Percentiles rank a stretch among this genome's conserved stretches.
Conservation (phyloP, 1,284 basidiomycete species). For the Cerrena zonata region DNA sequence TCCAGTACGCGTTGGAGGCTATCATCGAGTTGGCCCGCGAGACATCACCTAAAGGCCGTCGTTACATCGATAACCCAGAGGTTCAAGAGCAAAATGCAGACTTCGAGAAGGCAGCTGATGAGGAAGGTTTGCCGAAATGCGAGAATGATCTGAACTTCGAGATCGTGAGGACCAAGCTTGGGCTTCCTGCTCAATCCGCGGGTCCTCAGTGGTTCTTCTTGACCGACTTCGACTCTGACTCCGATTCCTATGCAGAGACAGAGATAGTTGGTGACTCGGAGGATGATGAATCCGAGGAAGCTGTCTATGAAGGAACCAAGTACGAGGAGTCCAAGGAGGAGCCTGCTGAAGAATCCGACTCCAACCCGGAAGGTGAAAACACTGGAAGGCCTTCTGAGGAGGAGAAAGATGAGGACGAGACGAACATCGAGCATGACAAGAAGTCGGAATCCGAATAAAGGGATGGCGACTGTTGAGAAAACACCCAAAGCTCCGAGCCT, state of each 20-base stretch:
- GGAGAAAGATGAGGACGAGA: no score
- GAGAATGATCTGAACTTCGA: constrained; percentile 15
- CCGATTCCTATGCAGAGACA: no score
- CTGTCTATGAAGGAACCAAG: constrained; percentile 8
- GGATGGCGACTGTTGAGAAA: no score
- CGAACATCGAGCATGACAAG: no score
- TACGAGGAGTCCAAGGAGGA: not conserved
- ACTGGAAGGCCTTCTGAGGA: no score
- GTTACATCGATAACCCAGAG: constrained; percentile 5
- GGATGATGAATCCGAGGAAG: constrained; percentile 8
- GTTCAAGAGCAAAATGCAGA: constrained; percentile 31
- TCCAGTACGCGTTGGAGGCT: constrained; percentile 13
- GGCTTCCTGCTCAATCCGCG: constrained; percentile 6
- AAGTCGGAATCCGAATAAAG: no score
- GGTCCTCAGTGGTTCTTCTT: constrained; percentile 17
- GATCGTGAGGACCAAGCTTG: constrained; percentile 14
- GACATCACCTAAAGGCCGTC: constrained; percentile 11
- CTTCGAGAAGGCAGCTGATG: constrained; percentile 22
- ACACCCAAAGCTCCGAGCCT: no score
- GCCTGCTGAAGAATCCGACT: no score
- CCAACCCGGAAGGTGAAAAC: no score
- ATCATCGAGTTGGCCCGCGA: constrained; percentile 12
- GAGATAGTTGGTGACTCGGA: constrained; percentile 8
- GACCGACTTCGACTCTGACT: constrained; percentile 12
- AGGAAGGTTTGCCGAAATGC: constrained; percentile 20